Base-by-base conservation (phyloP, 163 green algal genomes). In the Scenedesmus sp. region DNA sequence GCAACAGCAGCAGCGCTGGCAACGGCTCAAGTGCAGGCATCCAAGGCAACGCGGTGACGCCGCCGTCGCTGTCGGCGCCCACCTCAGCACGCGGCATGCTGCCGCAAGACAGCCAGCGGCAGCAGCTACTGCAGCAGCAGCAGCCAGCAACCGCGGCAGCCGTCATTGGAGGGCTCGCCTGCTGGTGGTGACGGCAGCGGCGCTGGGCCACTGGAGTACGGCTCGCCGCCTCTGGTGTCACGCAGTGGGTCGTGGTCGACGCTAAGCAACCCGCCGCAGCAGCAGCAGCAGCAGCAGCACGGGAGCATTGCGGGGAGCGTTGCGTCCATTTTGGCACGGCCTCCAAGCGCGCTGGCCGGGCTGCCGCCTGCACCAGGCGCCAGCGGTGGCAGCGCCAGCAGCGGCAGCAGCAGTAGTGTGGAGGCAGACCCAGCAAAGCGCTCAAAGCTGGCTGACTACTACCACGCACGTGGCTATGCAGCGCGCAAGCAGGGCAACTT, bases 401-500 rank as follows among this genome's bases (percentile, higher is more conserved):
- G 85, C 68, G 42, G 72, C 85, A 83, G 72, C 40, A 40, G 83
- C 70, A 18, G 89, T 72, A 16, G 56, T 82, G 2, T 84, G 59
- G 65, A 88, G 70, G 81, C 81, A 49, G 89, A 85, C 22, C 80
- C 51, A 26, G n/a, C 46, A 40, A 86, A 86, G 37, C 86, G 73
- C 9, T 76, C 81, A 9, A 91, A 93, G 81, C 85, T 89, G 1
- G 94, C 96, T 20, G 95, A 97, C 35, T 90, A 95, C 35, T 86
- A 95, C 88, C 95, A 98, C 82, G 90, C 92, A 12, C 87, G 90
- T 1, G 96, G 95, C 22, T 97, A 97, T 76, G 92, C 93, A 37
- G 90, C 96, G 43, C 92, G 96, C 59, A 97, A 97, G 93, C 89
- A 93, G 72, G 95, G 95, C 40, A 92, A 96, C 83, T 97, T 97